Evolutionary conservation across 495 filamentous ascomycete genomes (phyloP), one percentile per base, ranked within the genome.

Genomic region (Neurospora sp.): DNA sequence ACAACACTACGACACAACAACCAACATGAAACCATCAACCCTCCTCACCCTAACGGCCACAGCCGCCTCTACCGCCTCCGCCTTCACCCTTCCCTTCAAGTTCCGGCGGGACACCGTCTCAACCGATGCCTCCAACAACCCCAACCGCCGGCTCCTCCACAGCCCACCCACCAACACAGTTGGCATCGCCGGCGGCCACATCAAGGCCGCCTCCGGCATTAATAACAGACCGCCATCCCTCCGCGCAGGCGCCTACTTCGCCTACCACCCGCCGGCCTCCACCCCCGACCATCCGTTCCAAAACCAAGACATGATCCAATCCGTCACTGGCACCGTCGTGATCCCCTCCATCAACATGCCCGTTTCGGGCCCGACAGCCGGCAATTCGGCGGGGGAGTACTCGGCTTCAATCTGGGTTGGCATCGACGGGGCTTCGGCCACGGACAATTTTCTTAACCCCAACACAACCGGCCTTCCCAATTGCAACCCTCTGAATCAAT

Each of bases 381-480:
- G 70, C 68, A 75, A 75, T 27, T 27, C 71, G 0, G 68, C 41
- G 7, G 70, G 70, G 71, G 27, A 74, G 40, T 80, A 78, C 75
- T 75, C 75, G 2, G 74, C 77, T 37, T 78, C 77, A 7, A 75
- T 80, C 37, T 75, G 71, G 72, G n/a, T 80, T n/a, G 75, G 78
- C 37, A 73, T 78, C 47, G 78, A 78, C 73, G 70, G 72, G 39
- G 39, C 39, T 14, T 37, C 20, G 41, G 68, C n/a, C 22, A 27
- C 37, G 38, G 53, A 7, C 14, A 27, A 31, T 61, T 37, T 70
- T 39, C n/a, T 35, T 6, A n/a, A 27, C 27, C 27, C 27, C 27
- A 27, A 27, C 27, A 27, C 27, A 27, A 27, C 22, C 31, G 41
- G 44, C 1, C 35, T 35, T 5, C 2, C 22, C 10, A 61, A 1